phyloP scores from a whole-genome alignment of 2,329 filamentous ascomycete species.

The Arachnopeziza araneosa region DNA sequence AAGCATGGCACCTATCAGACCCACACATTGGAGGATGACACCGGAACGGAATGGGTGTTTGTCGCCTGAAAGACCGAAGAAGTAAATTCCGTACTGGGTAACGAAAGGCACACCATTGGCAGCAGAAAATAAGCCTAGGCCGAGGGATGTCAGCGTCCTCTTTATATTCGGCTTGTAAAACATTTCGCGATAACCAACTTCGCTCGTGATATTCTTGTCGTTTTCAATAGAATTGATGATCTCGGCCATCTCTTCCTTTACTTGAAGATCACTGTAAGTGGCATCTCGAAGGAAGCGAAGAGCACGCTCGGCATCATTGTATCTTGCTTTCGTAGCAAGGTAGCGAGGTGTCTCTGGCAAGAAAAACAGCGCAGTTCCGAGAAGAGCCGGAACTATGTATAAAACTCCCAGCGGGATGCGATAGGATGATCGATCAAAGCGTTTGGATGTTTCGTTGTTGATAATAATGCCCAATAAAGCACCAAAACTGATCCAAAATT shows the following conservation, averaged over 20 bases:
- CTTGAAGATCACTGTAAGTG: background rate
- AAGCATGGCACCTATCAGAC: background rate
- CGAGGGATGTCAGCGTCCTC: background rate
- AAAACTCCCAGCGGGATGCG: conserved; percentile 29
- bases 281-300: background rate
- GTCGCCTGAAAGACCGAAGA: background rate
- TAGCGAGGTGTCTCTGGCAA: conserved; percentile 54
- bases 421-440: conserved; percentile 27
- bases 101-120: background rate
- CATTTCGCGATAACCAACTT: background rate
- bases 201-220: conserved; percentile 39
- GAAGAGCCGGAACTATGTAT: conserved; percentile 32
- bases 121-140: background rate
- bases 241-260: background rate
- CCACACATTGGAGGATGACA: background rate
- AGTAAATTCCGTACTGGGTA: background rate
- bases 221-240: conserved; percentile 43
- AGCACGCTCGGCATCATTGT: background rate
- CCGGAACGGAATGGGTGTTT: background rate
- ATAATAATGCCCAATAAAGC: conserved; percentile 29
- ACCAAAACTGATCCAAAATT: conserved; percentile 15
- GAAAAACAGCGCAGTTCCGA: conserved; percentile 52
- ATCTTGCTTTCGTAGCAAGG: conserved; percentile 19
- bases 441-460: conserved; percentile 41
- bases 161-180: background rate